Conservation (phyloP, 108 stramenopile genomes). For the Mediolabrus comicus region DNA sequence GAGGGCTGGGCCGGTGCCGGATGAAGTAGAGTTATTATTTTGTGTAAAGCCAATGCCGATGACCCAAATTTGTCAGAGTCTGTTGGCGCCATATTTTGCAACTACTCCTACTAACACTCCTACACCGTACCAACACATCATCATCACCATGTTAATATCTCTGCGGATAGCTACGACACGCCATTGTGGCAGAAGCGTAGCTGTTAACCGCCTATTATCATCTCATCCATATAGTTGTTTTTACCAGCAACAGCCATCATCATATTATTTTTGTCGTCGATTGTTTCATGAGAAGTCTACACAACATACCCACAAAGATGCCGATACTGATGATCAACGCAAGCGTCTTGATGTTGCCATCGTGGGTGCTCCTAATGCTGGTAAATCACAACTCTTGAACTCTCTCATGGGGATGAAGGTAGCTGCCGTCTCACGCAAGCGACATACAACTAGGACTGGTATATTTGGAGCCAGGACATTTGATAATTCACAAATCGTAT, state of each 20-base stretch:
- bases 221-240: not conserved
- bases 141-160: not conserved
- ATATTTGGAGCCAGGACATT: constrained; percentile 84
- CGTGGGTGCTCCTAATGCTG: constrained; percentile 86
- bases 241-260: no score
- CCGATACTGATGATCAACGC: not conserved
- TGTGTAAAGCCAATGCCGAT: no score
- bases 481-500: constrained; percentile 76
- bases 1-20: no score
- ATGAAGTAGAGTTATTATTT: no score
- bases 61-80: no score
- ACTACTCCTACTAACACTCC: not conserved
- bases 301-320: not conserved
- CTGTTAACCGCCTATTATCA: not conserved
- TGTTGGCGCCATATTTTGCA: no score
- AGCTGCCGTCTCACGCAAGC: constrained; percentile 89
- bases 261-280: not conserved
- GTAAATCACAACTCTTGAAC: constrained; percentile 87
- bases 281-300: no score
- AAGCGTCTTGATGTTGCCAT: constrained; percentile 86
- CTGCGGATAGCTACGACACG: not conserved
- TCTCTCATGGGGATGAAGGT: constrained; percentile 72
- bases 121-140: not conserved
- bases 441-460: constrained; percentile 87
- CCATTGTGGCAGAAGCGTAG: not conserved